phyloP scores from a whole-genome alignment of 768 basidiomycete species.

The Boletus reticulatus region DNA sequence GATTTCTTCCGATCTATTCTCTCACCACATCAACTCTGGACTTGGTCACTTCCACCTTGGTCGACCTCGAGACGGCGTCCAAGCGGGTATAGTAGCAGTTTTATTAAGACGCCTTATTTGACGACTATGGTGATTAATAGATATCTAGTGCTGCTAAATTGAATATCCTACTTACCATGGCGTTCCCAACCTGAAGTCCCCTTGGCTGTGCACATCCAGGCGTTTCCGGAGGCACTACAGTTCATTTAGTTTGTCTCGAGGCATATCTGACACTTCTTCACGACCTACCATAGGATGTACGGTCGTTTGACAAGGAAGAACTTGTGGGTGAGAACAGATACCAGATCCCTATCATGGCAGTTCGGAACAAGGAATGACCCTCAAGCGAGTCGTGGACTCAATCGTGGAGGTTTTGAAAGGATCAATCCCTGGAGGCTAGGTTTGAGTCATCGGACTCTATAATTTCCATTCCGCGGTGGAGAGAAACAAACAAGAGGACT shows the following conservation, averaged over 20 bases:
- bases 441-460: too few relatives aligned
- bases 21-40: background rate
- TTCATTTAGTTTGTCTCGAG: conserved; percentile 14
- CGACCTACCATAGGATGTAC: conserved; percentile 8
- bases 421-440: too few relatives aligned
- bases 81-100: background rate
- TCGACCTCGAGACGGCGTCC: background rate
- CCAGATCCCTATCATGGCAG: conserved; percentile 29
- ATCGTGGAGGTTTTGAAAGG: conserved; percentile 21
- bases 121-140: background rate
- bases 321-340: conserved; percentile 29
- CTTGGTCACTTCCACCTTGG: background rate
- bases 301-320: background rate
- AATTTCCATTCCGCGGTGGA: conserved; percentile 15
- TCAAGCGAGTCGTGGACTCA: conserved; percentile 15
- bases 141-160: background rate
- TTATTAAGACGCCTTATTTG: background rate
- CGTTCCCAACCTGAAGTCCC: background rate
- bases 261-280: background rate
- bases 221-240: background rate
- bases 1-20: background rate
- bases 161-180: background rate
- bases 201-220: background rate
- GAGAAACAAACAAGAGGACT: conserved; percentile 9
- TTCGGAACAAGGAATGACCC: conserved; percentile 8